Evolutionary conservation across 345 rosid genomes (phyloP).

Genomic region (Gossypium longicalyx): DNA sequence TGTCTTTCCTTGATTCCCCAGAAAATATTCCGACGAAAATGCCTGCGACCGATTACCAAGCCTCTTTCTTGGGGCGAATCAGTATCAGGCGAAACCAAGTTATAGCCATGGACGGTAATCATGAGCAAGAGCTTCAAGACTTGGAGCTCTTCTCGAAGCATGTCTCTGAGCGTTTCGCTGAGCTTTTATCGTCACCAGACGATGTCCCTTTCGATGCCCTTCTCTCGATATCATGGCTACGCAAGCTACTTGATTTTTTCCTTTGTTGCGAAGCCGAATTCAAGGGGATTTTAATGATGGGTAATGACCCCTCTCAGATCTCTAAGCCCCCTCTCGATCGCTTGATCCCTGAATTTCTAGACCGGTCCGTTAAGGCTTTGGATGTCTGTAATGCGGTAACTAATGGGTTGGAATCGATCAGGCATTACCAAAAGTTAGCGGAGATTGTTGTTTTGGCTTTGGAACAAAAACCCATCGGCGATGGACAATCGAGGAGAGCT

Average conservation of each 20-base stretch:
- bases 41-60: slow-evolving; percentile 67
- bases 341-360: slow-evolving; percentile 67
- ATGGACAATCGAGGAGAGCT: slow-evolving; percentile 78
- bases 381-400: slow-evolving; percentile 80
- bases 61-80: slow-evolving; percentile 87
- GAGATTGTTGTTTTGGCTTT: slow-evolving; percentile 69
- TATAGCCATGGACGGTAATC: slow-evolving; percentile 68
- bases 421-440: slow-evolving; percentile 67
- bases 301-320: slow-evolving; percentile 64
- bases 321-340: slow-evolving; percentile 81
- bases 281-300: slow-evolving; percentile 70
- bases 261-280: slow-evolving; percentile 96
- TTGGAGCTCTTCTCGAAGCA: slow-evolving; percentile 72
- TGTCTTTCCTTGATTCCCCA: slow-evolving; percentile 12
- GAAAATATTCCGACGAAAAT: slow-evolving; percentile 15
- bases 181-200: slow-evolving; percentile 44
- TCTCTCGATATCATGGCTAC: slow-evolving; percentile 77
- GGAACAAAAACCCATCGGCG: slow-evolving; percentile 65
- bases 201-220: slow-evolving; percentile 24
- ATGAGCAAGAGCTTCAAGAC: slow-evolving; percentile 80
- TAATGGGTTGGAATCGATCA: slow-evolving; percentile 65
- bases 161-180: slow-evolving; percentile 74
- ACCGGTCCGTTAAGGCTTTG: slow-evolving; percentile 71
- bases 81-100: slow-evolving; percentile 88
- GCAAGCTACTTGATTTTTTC: slow-evolving; percentile 79